These are phyloP conservation scores for Monilinia aucupariae DNA, from an alignment of 2,329 filamentous ascomycete species.

Conservation along the genomic window DNA sequence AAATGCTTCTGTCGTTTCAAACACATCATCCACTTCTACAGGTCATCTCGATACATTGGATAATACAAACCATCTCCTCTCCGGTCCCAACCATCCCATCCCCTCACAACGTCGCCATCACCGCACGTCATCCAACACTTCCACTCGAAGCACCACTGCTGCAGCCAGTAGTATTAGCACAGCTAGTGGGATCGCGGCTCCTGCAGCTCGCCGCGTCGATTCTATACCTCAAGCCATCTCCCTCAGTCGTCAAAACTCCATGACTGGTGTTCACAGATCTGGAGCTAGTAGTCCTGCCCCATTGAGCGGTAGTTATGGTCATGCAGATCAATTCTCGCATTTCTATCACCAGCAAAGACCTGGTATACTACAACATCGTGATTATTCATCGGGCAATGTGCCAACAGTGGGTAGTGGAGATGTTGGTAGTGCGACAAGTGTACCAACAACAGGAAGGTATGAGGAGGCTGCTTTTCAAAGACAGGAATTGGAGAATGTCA, in stretches of 20 bases:
- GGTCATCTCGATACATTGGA: slow-evolving; percentile 46
- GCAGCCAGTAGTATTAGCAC: slow-evolving; percentile 38
- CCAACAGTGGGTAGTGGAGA: slow-evolving; percentile 15
- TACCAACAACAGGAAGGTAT: slow-evolving; percentile 54
- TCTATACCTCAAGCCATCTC: slow-evolving; percentile 28
- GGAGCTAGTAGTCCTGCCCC: slow-evolving; percentile 32
- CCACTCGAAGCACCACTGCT: slow-evolving; percentile 47
- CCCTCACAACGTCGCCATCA: slow-evolving; percentile 51
- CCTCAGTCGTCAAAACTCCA: slow-evolving; percentile 34
- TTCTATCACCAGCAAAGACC: slow-evolving; percentile 29
- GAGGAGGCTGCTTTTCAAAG: slow-evolving; percentile 58
- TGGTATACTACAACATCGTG: slow-evolving; percentile 25
- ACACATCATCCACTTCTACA: slow-evolving; percentile 57
- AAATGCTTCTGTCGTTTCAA: slow-evolving; percentile 61
- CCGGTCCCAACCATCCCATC: slow-evolving; percentile 53
- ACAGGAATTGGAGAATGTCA: slow-evolving; percentile 55
- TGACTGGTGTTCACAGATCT: slow-evolving; percentile 29
- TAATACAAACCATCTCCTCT: slow-evolving; percentile 48
- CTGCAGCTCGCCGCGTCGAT: slow-evolving; percentile 17
- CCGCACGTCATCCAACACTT: slow-evolving; percentile 49
- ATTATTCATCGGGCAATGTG: slow-evolving; percentile 26
- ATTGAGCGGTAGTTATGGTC: slow-evolving; percentile 27
- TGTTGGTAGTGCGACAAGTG: slow-evolving; percentile 37
- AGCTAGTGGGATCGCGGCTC: slow-evolving; percentile 27
- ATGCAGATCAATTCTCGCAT: slow-evolving; percentile 31